phyloP scores from a whole-genome alignment of 495 filamentous ascomycete genomes.

The Tuber melanosporum region DNA sequence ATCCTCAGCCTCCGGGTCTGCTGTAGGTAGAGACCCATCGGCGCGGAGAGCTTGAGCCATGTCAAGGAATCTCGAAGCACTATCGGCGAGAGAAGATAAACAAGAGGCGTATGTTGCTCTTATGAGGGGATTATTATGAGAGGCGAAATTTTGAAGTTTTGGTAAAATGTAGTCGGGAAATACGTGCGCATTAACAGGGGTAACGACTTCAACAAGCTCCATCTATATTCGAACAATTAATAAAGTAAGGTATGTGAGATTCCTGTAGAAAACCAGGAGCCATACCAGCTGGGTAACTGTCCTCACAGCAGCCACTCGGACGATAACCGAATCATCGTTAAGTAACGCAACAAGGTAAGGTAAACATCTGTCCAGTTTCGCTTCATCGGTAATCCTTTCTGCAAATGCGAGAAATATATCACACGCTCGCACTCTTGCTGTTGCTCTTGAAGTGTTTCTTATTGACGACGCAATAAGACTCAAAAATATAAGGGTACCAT shows the following conservation, averaged over 20 bases:
- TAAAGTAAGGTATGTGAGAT: slow-evolving; percentile 2
- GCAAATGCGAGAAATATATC: slow-evolving; percentile 90
- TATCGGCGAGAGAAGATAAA: slow-evolving; percentile 85
- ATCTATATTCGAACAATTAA: slow-evolving; percentile 45
- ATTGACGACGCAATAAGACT: slow-evolving; percentile 80
- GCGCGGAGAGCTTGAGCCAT: slow-evolving; percentile 82
- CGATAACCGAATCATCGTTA: slow-evolving; percentile 71
- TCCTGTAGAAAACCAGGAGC: slow-evolving; percentile 10
- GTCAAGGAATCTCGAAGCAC: slow-evolving; percentile 75
- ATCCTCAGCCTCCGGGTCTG: slow-evolving; percentile 76
- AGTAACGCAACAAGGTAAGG: slow-evolving; percentile 79
- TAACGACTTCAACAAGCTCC: slow-evolving; percentile 76
- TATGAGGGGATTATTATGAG: slow-evolving; percentile 58
- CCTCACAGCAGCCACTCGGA: slow-evolving; percentile 76
- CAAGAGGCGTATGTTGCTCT: slow-evolving; percentile 88
- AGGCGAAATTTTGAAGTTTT: slow-evolving; percentile 65
- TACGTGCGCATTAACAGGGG: slow-evolving; percentile 88
- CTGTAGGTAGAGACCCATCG: slow-evolving; percentile 69
- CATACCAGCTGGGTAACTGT: slow-evolving; percentile 71
- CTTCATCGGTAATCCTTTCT: slow-evolving; percentile 87
- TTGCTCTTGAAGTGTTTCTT: slow-evolving; percentile 78
- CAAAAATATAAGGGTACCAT: slow-evolving; percentile 88
- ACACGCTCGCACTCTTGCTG: slow-evolving; percentile 81
- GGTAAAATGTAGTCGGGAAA: slow-evolving; percentile 94
- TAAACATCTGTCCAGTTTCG: slow-evolving; percentile 88